Evolutionary conservation across 139 green algal genomes (phyloP), one percentile per base, ranked within the genome.

Genomic region (Coccomyxa sp.): DNA sequence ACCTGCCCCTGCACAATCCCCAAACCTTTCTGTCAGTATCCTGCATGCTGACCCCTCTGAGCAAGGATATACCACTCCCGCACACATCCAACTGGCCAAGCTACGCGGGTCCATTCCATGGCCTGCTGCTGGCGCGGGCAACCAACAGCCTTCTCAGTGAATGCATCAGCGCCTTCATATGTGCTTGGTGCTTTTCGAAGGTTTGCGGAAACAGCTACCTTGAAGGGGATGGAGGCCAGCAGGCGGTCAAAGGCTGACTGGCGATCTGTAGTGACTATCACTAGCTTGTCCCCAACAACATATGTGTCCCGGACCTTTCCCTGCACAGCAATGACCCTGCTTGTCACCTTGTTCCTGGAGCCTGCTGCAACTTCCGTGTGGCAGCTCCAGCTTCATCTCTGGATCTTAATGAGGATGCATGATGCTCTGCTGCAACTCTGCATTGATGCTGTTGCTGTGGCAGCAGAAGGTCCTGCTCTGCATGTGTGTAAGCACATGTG

Each of bases 221-320:
- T 99, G 90, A 95, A 99, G 29, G 96, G 96, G 33, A 99, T 86
- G 29, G 89, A 90, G 0, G 94, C 93, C 71, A 99, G 91, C 36
- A 97, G 75, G 0, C 97, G 87, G 89, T 99, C 96, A 87, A 99
- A 99, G 6, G 96, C 96, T 71, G 76, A 92, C 85, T 98, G 96
- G 0, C 96, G 82, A 87, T 99, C 96, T 0, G 95, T 99, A 12
- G 95, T 99, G 8, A 99, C 90, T 33, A 98, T 91, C 10, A 98
- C 82, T 16, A 99, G 74, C 58, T 88, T 86, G 81, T 99, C 94
- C 0, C 87, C 97, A 31, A 94, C 73, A 70, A 96, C 90, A 81
- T 99, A 99, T 6, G 91, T 96, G 87, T 99, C 96, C 0, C 96
- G 88, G n/a, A 99, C 96, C 84, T 99, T 98, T 77, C 94, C 93